Evolutionary conservation across 169 alveolate genomes (phyloP).

Genomic region (Cryptosporidium tyzzeri): DNA sequence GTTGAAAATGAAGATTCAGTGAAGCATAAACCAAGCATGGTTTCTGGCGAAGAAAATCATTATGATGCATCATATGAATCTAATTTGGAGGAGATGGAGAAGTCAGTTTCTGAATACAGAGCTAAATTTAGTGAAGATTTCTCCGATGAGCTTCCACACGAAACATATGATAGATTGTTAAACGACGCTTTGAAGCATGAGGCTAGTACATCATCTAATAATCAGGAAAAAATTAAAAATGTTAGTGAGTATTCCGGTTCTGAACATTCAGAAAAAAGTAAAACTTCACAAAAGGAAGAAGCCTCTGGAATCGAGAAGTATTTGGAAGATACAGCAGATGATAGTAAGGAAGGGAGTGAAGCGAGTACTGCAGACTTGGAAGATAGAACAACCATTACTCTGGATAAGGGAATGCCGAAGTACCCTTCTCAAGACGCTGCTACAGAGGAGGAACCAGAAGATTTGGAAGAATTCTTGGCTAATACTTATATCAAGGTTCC

Average conservation of each 20-base stretch:
- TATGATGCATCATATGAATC: slow-evolving; percentile 46
- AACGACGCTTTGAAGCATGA: slow-evolving; percentile 11
- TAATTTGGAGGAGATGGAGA: slow-evolving; percentile 26
- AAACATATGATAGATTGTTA: slow-evolving; percentile 34
- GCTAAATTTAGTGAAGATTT: not conserved
- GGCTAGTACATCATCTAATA: not conserved
- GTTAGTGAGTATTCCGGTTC: not conserved
- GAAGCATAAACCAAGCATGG: not conserved
- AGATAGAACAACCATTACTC: not conserved
- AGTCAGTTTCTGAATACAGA: slow-evolving; percentile 33
- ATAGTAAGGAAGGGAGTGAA: not conserved
- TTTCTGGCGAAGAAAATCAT: not conserved
- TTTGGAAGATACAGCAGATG: slow-evolving; percentile 10
- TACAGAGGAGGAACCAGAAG: slow-evolving; percentile 7
- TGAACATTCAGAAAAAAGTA: not conserved
- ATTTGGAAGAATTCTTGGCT: not conserved
- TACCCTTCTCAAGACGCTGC: not conserved
- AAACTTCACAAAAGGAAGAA: not conserved
- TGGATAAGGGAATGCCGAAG: not conserved
- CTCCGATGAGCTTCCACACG: slow-evolving; percentile 27
- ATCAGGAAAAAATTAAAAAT: not conserved
- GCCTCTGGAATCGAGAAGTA: not conserved
- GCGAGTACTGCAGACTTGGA: not conserved
- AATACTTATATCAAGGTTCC: not conserved
- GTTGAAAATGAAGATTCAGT: not conserved